These are phyloP conservation scores for Phycomyces nitens DNA, from an alignment of 192 early-diverging fungal species.

Conservation along the genomic window DNA sequence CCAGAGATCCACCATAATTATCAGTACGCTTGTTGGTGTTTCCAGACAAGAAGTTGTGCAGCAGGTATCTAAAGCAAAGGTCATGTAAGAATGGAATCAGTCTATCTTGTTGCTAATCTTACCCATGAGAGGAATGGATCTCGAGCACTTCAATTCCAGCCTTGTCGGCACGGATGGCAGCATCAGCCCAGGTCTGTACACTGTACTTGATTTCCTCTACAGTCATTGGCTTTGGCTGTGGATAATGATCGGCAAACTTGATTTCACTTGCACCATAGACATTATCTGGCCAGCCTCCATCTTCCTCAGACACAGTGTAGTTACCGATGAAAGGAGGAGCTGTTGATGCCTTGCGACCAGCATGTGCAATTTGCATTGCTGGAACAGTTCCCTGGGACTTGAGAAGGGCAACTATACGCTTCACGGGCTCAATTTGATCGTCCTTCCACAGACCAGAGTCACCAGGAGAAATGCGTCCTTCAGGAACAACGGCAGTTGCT, in stretches of 20 bases:
- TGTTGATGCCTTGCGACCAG: conserved; percentile 65
- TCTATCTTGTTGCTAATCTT: not conserved
- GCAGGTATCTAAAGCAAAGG: conserved; percentile 59
- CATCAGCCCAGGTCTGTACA: conserved; percentile 59
- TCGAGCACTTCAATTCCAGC: conserved; percentile 52
- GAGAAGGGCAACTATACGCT: conserved; percentile 56
- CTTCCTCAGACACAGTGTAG: conserved; percentile 16
- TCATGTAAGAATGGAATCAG: too few relatives aligned
- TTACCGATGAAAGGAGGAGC: conserved; percentile 8
- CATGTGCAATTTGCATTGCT: conserved; percentile 81
- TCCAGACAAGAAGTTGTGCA: conserved; percentile 77
- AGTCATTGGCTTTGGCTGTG: conserved; percentile 10
- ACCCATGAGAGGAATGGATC: conserved; percentile 73
- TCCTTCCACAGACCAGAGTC: conserved; percentile 83
- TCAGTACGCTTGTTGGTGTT: conserved; percentile 86
- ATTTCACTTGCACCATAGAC: conserved; percentile 64
- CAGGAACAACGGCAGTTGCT: conserved; percentile 65
- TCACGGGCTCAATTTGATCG: conserved; percentile 64
- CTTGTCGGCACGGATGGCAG: conserved; percentile 65
- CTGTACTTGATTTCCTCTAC: conserved; percentile 62
- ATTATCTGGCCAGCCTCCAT: conserved; percentile 71
- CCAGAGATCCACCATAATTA: conserved; percentile 85
- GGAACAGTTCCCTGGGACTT: conserved; percentile 57
- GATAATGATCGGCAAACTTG: conserved; percentile 39
- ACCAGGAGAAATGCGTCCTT: conserved; percentile 73